These are phyloP conservation scores for Colletotrichum sp. DNA, from an alignment of 2,329 filamentous ascomycete species.

Conservation along the genomic window DNA sequence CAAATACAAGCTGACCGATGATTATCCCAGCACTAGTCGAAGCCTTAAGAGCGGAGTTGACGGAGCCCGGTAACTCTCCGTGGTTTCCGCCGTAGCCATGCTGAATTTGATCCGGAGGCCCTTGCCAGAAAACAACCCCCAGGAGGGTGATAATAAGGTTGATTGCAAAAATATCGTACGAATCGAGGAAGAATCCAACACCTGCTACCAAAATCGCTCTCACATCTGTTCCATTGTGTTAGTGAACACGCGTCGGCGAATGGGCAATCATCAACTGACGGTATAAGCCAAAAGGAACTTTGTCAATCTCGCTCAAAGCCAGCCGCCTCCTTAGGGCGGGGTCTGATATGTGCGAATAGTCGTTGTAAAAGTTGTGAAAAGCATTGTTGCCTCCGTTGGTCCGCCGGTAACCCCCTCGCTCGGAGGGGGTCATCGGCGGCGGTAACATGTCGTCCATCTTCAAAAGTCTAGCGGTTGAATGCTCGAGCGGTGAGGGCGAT, in stretches of 20 bases:
- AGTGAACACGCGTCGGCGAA: slow-evolving; percentile 7
- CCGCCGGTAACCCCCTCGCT: slow-evolving; percentile 34
- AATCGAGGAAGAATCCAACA: slow-evolving; percentile 84
- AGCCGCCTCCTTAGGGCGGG: slow-evolving; percentile 79
- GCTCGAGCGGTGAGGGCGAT: not conserved
- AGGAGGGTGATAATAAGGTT: slow-evolving; percentile 75
- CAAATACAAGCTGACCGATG: slow-evolving; percentile 78
- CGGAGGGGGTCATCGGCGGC: slow-evolving; percentile 40
- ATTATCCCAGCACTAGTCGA: slow-evolving; percentile 81
- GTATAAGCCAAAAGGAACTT: slow-evolving; percentile 77
- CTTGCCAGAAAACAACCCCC: slow-evolving; percentile 78
- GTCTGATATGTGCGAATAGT: slow-evolving; percentile 69
- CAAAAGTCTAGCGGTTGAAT: not conserved
- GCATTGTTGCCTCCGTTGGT: slow-evolving; percentile 70
- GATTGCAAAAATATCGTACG: slow-evolving; percentile 83
- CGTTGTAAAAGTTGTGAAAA: slow-evolving; percentile 78
- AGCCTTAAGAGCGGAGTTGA: slow-evolving; percentile 81
- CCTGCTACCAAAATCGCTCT: slow-evolving; percentile 78
- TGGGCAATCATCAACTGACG: slow-evolving; percentile 42
- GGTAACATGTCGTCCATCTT: slow-evolving; percentile 43
- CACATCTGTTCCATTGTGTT: slow-evolving; percentile 53
- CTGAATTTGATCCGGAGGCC: slow-evolving; percentile 31
- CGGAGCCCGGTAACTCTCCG: slow-evolving; percentile 64
- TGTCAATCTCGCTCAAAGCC: slow-evolving; percentile 81
- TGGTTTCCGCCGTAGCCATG: slow-evolving; percentile 56